phyloP scores from a whole-genome alignment of 371 early-diverging fungal species.

The Mortierella sp. region DNA sequence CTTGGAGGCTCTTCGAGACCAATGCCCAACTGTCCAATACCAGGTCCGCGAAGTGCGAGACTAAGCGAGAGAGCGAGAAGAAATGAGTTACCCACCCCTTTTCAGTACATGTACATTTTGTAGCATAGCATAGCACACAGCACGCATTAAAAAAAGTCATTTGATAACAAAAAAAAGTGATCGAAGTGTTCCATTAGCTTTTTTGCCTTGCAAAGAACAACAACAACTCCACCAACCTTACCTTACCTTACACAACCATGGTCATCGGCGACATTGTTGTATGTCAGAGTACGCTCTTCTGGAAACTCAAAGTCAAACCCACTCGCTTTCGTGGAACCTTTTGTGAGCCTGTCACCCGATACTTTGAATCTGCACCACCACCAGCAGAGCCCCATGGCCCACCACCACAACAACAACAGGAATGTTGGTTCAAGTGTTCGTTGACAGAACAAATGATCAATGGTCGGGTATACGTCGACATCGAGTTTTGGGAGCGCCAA shows the following conservation, averaged over 20 bases:
- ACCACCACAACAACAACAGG: no score
- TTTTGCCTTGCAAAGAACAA: no score
- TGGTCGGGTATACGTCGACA: constrained; percentile 16
- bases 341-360: constrained; percentile 30
- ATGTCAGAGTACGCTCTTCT: constrained; percentile 22
- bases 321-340: constrained; percentile 23
- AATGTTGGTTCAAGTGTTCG: constrained; percentile 11
- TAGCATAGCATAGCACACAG: no score
- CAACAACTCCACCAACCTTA: no score
- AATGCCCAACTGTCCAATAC: constrained; percentile 23
- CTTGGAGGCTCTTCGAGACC: constrained; percentile 15
- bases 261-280: constrained; percentile 3
- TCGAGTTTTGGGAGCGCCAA: constrained; percentile 12
- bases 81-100: no score
- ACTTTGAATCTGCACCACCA: constrained; percentile 19
- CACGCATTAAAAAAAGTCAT: no score
- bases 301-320: constrained; percentile 18
- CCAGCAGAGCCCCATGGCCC: constrained; percentile 7
- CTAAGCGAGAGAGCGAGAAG: background rate
- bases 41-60: constrained; percentile 30
- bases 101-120: no score
- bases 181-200: no score
- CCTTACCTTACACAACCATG: no score
- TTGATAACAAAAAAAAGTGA: no score
- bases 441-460: constrained; percentile 48